Percentiles rank a stretch among this genome's conserved stretches.
phyloP scores from a whole-genome alignment of 352 stramenopile genomes.

The Phytophthora ohioensis region DNA sequence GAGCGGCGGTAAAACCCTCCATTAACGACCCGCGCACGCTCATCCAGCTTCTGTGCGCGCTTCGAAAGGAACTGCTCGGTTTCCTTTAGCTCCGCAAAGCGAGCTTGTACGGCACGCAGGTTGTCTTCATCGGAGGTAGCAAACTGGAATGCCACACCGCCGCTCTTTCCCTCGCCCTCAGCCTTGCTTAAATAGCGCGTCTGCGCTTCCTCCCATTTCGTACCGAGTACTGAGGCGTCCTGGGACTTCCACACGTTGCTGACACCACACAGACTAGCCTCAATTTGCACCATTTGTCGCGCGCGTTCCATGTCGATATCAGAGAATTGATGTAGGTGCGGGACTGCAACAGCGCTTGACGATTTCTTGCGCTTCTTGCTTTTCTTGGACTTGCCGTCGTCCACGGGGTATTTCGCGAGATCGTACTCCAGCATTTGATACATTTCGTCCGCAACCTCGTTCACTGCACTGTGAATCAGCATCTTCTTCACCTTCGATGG shows the following conservation, averaged over 20 bases:
- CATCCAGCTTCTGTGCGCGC: constrained; percentile 77
- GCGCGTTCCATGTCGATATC: constrained; percentile 74
- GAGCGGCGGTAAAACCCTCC: constrained; percentile 65
- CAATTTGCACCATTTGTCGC: constrained; percentile 82
- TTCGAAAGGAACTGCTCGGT: constrained; percentile 65
- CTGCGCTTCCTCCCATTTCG: constrained; percentile 57
- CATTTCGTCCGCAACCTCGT: constrained; percentile 70
- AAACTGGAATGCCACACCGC: constrained; percentile 53
- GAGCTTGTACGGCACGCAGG: constrained; percentile 55
- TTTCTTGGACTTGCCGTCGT: constrained; percentile 49
- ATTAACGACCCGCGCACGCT: constrained; percentile 70
- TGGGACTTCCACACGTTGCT: constrained; percentile 53
- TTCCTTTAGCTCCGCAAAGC: constrained; percentile 79
- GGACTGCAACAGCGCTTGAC: constrained; percentile 24
- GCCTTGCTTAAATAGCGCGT: constrained; percentile 45
- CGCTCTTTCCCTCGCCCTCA: constrained; percentile 24
- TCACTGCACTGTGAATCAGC: constrained; percentile 54
- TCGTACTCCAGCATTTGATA: constrained; percentile 72
- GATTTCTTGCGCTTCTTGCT: constrained; percentile 78
- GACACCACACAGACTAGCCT: constrained; percentile 61
- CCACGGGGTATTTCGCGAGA: constrained; percentile 54
- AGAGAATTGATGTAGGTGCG: constrained; percentile 53
- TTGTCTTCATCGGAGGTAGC: constrained; percentile 51
- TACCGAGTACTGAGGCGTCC: constrained; percentile 23
- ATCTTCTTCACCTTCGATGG: constrained; percentile 64